Evolutionary conservation across 2,329 filamentous ascomycete species (phyloP), one percentile per base, ranked within the genome.

Genomic region (Cytospora piceicola): DNA sequence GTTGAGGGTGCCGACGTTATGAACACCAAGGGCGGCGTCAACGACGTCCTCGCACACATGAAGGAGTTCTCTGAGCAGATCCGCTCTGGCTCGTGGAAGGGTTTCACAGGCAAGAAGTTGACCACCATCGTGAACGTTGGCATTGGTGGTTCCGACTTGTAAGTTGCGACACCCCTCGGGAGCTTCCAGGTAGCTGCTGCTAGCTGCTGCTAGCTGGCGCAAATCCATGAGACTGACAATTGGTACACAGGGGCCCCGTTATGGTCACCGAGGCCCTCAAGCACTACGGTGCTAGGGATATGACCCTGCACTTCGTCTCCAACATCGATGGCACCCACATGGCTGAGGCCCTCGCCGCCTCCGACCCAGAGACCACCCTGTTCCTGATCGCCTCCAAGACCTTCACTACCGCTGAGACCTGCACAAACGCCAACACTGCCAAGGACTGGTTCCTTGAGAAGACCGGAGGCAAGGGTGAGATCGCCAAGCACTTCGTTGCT

Each of bases 301-400:
- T 93, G 82, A 97, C 89, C 70, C 87, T 98, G 55, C 94, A 98
- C 86, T 99, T 99, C 75, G 95, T 99, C 72, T 98, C 94, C 83
- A 99, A 99, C 86, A 98, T 99, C 76, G 95, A 99, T 77, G 95
- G 95, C 72, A 99, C 95, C 63, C 95, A 99, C 83, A 93, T 98
- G 77, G 92, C 93, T 57, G 95, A 99, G 82, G 94, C 95, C 59
- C 87, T 98, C 68, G 90, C 88, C 76, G 81, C 89, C 73, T 96
- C 94, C 11, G 89, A 99, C 78, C 94, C 94, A 58, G 95, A 99
- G 83, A 97, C 94, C 57, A 97, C 95, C n/a, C 90, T 99, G 70
- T 98, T 99, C 90, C 86, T 99, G 72, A 88, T 99, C 73, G 95
- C 95, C 65, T 98, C 94, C 80, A 99, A 99, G 90, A 99, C 95